A percentile compares a stretch with the other conserved stretches of the same genome.
These are phyloP conservation scores for Cercophora scortea DNA, from an alignment of 495 filamentous ascomycete species.

Conservation along the genomic window DNA sequence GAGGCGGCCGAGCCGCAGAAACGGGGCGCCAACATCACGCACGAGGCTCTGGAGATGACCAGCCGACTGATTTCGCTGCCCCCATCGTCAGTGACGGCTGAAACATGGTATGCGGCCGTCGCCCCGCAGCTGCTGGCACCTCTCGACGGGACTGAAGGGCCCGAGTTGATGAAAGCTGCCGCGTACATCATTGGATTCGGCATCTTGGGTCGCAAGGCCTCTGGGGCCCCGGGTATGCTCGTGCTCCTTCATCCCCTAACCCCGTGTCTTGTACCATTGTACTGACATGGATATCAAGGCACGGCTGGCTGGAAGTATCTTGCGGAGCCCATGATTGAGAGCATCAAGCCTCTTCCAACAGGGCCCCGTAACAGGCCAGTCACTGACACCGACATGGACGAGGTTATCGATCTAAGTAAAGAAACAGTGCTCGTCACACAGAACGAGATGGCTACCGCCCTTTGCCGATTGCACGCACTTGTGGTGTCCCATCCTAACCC, in stretches of 20 bases:
- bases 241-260: background rate
- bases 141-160: constrained; percentile 57
- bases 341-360: constrained; percentile 47
- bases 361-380: background rate
- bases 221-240: constrained; percentile 56
- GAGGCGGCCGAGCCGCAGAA: constrained; percentile 35
- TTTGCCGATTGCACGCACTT: constrained; percentile 52
- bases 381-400: constrained; percentile 8
- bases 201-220: constrained; percentile 56
- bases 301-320: constrained; percentile 64
- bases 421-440: constrained; percentile 33
- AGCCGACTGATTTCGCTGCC: constrained; percentile 55
- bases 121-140: constrained; percentile 59
- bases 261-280: background rate
- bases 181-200: constrained; percentile 69
- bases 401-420: constrained; percentile 32
- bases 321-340: constrained; percentile 54
- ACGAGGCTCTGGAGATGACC: constrained; percentile 63
- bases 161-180: constrained; percentile 56
- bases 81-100: constrained; percentile 48
- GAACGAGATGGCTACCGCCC: constrained; percentile 34
- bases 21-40: constrained; percentile 57
- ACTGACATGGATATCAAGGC: constrained; percentile 23
- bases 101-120: constrained; percentile 54
- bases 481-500: constrained; percentile 64